phyloP scores from a whole-genome alignment of 495 filamentous ascomycete species.

The Gamarada debralockiae region DNA sequence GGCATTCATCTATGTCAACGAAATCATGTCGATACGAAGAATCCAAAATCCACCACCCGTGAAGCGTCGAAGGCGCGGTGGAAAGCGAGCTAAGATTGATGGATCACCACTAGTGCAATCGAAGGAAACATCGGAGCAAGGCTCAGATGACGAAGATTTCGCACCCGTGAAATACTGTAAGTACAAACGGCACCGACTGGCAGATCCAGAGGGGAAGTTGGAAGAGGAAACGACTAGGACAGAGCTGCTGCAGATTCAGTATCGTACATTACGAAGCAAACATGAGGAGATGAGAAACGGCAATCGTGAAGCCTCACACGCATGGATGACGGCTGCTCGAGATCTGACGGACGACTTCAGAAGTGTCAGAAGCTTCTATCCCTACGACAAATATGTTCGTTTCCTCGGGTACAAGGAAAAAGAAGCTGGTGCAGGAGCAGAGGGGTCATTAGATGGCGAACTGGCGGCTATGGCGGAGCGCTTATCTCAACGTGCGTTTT shows the following conservation, averaged over 20 bases:
- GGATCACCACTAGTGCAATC: constrained; percentile 6
- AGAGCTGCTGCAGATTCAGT: constrained; percentile 55
- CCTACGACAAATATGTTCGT: constrained; percentile 62
- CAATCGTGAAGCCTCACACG: constrained; percentile 45
- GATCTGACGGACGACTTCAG: constrained; percentile 77
- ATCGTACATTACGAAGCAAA: constrained; percentile 48
- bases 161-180: no score
- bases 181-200: background rate
- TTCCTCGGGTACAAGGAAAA: constrained; percentile 60
- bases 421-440: constrained; percentile 27
- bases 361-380: constrained; percentile 72
- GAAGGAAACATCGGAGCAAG: background rate
- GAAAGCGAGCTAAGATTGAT: constrained; percentile 21
- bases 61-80: constrained; percentile 28
- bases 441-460: constrained; percentile 50
- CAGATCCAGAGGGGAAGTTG: background rate
- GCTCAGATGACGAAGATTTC: no score
- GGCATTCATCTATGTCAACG: constrained; percentile 68
- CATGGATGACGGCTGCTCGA: constrained; percentile 74
- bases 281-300: constrained; percentile 46
- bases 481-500: constrained; percentile 45
- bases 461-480: constrained; percentile 69
- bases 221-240: constrained; percentile 15
- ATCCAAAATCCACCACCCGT: constrained; percentile 27
- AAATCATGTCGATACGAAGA: constrained; percentile 58